phyloP scores from a whole-genome alignment of 768 basidiomycete genomes.

The Rhodocollybia butyracea region DNA sequence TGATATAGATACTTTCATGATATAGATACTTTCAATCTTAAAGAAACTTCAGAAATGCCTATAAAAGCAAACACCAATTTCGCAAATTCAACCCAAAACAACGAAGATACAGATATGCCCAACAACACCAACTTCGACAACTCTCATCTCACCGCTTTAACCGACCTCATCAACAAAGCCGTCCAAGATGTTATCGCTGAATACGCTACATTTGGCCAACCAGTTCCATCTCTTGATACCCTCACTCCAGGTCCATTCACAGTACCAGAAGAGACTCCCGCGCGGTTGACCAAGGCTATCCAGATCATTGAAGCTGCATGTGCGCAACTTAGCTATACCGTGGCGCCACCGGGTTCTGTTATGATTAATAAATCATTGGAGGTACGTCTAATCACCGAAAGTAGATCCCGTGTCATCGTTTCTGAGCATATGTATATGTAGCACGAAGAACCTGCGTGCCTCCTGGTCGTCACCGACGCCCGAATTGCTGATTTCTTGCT shows the following conservation, averaged over 20 bases:
- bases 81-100: too few relatives aligned
- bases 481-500: conserved; percentile 36
- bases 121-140: conserved; percentile 6
- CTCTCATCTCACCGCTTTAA: conserved; percentile 19
- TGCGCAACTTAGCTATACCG: conserved; percentile 27
- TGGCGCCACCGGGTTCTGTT: conserved; percentile 27
- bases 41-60: too few relatives aligned
- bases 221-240: conserved; percentile 32
- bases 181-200: conserved; percentile 28
- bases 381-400: not conserved
- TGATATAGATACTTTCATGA: too few relatives aligned
- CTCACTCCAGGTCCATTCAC: conserved; percentile 32
- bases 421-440: conserved; percentile 6
- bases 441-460: conserved; percentile 29
- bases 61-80: too few relatives aligned
- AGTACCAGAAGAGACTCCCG: conserved; percentile 16
- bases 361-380: conserved; percentile 24
- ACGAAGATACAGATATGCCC: too few relatives aligned
- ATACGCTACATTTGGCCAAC: conserved; percentile 22
- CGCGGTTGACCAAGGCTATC: conserved; percentile 23
- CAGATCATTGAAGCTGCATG: conserved; percentile 32
- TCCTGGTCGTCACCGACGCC: conserved; percentile 30
- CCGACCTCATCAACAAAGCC: conserved; percentile 27
- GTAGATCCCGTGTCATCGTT: not conserved
- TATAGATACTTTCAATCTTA: too few relatives aligned